Percentiles rank a stretch among this genome's conserved stretches.
Conservation (phyloP, 2,329 filamentous ascomycete species). For the Coniochaeta pulveracea region DNA sequence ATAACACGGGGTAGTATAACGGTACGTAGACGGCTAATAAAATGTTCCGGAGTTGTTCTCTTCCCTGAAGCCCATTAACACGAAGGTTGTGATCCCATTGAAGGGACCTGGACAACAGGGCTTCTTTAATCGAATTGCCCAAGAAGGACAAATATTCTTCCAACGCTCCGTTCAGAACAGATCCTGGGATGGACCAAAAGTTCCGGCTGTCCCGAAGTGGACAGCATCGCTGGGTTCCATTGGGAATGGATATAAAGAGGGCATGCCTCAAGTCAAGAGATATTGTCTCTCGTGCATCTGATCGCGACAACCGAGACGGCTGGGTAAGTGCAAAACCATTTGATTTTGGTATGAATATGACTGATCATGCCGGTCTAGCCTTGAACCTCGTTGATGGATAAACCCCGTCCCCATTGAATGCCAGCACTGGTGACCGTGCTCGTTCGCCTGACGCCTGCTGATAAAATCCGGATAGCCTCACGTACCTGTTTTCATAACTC, state of each 20-base stretch:
- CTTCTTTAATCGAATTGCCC: constrained; percentile 23
- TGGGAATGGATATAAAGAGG: too few species aligned
- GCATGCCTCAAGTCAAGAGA: too few species aligned
- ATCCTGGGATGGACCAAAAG: constrained; percentile 53
- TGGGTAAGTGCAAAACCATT: not conserved
- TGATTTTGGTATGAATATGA: constrained; percentile 1
- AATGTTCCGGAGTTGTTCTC: constrained; percentile 28
- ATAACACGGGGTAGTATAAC: too few species aligned
- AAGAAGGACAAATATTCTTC: constrained; percentile 38
- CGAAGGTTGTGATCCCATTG: constrained; percentile 17
- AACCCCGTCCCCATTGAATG: too few species aligned
- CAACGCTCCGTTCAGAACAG: constrained; percentile 76
- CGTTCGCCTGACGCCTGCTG: constrained; percentile 2
- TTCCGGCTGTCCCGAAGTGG: constrained; percentile 57
- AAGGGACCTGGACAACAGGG: constrained; percentile 20
- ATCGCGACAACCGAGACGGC: not conserved
- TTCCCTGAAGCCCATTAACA: constrained; percentile 26
- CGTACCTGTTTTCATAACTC: constrained; percentile 12
- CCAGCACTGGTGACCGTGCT: too few species aligned
- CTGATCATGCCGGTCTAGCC: not conserved
- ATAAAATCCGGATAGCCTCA: constrained; percentile 7
- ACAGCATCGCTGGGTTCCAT: constrained; percentile 56
- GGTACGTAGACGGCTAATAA: too few species aligned
- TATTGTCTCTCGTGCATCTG: too few species aligned
- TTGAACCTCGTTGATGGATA: too few species aligned